phyloP scores from a whole-genome alignment of 1,284 basidiomycete species.

The Tranzscheliella williamsii region DNA sequence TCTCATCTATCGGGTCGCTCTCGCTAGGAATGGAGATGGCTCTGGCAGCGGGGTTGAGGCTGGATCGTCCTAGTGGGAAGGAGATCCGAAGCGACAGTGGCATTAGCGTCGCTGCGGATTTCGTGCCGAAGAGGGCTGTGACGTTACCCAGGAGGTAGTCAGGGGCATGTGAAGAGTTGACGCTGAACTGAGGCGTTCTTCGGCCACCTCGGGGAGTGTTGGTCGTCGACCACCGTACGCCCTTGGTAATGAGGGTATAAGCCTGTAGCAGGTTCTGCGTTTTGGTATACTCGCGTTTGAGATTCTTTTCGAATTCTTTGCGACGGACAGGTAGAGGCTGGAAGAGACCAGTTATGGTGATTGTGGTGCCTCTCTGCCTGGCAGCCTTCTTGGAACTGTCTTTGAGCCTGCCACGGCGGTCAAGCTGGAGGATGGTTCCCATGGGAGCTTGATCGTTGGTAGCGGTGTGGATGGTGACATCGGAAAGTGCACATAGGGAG shows the following conservation, averaged over 20 bases:
- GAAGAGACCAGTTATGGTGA: constrained; percentile 77
- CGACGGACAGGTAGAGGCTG: constrained; percentile 81
- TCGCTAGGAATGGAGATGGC: not conserved
- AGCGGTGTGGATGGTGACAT: constrained; percentile 61
- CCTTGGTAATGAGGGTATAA: constrained; percentile 76
- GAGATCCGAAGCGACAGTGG: constrained; percentile 68
- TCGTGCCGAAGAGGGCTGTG: constrained; percentile 81
- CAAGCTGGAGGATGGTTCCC: constrained; percentile 54
- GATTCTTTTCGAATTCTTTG: constrained; percentile 86
- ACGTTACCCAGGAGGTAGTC: constrained; percentile 69
- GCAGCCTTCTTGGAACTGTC: constrained; percentile 65
- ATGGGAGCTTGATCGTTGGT: constrained; percentile 50
- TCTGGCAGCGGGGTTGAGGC: not conserved
- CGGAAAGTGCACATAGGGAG: constrained; percentile 83
- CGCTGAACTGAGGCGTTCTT: constrained; percentile 74
- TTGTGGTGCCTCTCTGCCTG: constrained; percentile 84
- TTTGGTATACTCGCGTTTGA: constrained; percentile 87
- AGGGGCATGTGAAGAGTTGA: constrained; percentile 69
- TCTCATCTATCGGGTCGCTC: not conserved
- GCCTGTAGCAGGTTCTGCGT: constrained; percentile 79
- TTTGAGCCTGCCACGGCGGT: constrained; percentile 36
- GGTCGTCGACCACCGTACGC: constrained; percentile 76
- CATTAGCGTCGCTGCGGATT: constrained; percentile 74
- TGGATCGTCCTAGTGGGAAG: not conserved
- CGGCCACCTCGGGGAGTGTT: constrained; percentile 74